Conservation (phyloP, 495 filamentous ascomycete genomes). For the Penicillium waksmanii region DNA sequence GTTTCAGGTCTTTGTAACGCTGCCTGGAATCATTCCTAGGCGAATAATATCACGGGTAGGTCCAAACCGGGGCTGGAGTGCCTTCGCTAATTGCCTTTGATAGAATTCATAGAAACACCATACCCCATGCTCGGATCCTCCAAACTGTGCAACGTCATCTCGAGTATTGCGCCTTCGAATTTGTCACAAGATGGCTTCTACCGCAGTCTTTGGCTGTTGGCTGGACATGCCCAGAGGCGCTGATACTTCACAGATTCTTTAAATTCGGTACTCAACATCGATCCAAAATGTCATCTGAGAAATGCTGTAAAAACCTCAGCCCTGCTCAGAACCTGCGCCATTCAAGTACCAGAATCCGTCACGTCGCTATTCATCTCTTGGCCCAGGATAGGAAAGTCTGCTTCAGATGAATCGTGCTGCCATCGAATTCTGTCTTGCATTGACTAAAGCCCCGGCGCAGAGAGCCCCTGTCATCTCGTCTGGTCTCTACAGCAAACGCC, state of each 20-base stretch:
- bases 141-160: conserved; percentile 1
- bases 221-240: not conserved
- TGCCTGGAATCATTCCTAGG: no score
- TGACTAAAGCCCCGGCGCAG: not conserved
- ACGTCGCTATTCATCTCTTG: conserved; percentile 6
- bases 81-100: no score
- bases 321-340: conserved; percentile 1
- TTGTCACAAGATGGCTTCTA: not conserved
- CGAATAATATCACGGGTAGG: no score
- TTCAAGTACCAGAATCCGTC: conserved; percentile 6
- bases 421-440: conserved; percentile 8
- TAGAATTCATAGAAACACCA: no score
- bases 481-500: not conserved
- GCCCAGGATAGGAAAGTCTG: conserved; percentile 6
- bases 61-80: no score
- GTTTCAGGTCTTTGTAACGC: no score
- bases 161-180: not conserved
- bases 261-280: conserved; percentile 3
- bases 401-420: not conserved
- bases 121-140: not conserved
- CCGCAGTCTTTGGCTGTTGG: not conserved
- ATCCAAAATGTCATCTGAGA: not conserved
- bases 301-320: not conserved
- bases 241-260: not conserved
- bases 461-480: not conserved